Percentiles rank a stretch among this genome's conserved stretches.
Evolutionary conservation across 2,329 filamentous ascomycete species (phyloP).

Genomic region (Shiraia bambusicola): DNA sequence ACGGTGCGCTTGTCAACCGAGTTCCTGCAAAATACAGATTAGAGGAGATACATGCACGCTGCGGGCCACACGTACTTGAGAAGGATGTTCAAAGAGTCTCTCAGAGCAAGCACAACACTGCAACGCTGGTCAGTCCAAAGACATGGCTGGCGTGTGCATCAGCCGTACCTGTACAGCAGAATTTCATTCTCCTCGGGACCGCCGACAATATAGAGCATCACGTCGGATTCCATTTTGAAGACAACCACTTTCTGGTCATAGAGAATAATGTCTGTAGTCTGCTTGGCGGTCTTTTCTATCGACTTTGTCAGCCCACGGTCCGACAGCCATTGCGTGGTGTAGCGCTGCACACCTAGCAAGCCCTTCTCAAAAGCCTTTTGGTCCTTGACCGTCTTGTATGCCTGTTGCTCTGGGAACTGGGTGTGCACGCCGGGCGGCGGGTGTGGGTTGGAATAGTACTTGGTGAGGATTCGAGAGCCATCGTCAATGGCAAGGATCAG

Average conservation of each 20-base stretch:
- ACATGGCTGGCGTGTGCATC: no score
- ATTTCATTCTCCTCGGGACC: conserved; percentile 93
- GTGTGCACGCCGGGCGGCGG: conserved; percentile 61
- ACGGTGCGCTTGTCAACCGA: conserved; percentile 97
- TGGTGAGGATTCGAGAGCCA: conserved; percentile 86
- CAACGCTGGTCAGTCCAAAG: conserved; percentile 13
- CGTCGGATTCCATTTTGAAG: conserved; percentile 97
- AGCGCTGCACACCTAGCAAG: conserved; percentile 65
- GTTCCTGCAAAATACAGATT: conserved; percentile 60
- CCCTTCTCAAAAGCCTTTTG: conserved; percentile 98
- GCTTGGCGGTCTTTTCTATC: conserved; percentile 85
- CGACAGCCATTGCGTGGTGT: conserved; percentile 66
- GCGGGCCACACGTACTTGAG: conserved; percentile 73
- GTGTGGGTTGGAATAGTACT: conserved; percentile 82
- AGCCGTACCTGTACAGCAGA: conserved; percentile 70
- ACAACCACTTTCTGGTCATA: conserved; percentile 96
- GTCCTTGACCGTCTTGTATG: conserved; percentile 85
- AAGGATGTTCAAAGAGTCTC: conserved; percentile 85
- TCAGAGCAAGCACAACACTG: conserved; percentile 81
- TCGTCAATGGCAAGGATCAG: conserved; percentile 70
- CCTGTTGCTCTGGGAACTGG: conserved; percentile 66
- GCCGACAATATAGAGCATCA: conserved; percentile 94
- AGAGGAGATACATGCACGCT: not conserved
- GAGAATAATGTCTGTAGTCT: conserved; percentile 91
- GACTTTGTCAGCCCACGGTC: conserved; percentile 17